phyloP scores from a whole-genome alignment of 257 asterid genomes.

The Cinchona pubescens region DNA sequence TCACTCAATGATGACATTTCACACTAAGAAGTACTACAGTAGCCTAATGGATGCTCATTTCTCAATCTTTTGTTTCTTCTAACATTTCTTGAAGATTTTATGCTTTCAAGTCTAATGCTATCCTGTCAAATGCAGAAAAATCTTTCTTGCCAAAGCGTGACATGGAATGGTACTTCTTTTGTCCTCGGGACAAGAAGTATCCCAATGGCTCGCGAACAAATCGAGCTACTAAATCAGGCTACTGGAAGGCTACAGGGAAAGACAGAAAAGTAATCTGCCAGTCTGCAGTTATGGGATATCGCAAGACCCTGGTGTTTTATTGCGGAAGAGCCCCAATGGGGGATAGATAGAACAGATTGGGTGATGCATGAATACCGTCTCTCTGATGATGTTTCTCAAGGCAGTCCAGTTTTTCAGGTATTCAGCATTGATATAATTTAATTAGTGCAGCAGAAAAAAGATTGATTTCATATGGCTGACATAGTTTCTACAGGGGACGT shows the following conservation, averaged over 20 bases:
- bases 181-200: conserved; percentile 49
- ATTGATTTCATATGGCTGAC: neutral
- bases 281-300: conserved; percentile 33
- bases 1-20: neutral
- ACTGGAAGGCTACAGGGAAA: conserved; percentile 60
- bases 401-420: conserved; percentile 44
- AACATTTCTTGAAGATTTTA: neutral
- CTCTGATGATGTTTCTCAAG: conserved; percentile 39
- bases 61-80: neutral
- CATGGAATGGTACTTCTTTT: conserved; percentile 57
- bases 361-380: conserved; percentile 56
- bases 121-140: conserved; percentile 37
- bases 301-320: conserved; percentile 50
- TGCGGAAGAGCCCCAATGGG: conserved; percentile 52
- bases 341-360: conserved; percentile 51
- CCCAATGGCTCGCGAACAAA: conserved; percentile 53
- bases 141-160: conserved; percentile 52
- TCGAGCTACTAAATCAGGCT: conserved; percentile 50
- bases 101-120: neutral
- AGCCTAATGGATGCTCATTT: neutral
- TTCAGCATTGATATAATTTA: too few relatives aligned
- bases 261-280: conserved; percentile 43
- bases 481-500: conserved; percentile 34
- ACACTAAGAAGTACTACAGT: conserved; percentile 1
- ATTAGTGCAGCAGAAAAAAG: neutral